Base-by-base conservation (phyloP, 2,329 filamentous ascomycete species). In the Trichoderma harzianum region DNA sequence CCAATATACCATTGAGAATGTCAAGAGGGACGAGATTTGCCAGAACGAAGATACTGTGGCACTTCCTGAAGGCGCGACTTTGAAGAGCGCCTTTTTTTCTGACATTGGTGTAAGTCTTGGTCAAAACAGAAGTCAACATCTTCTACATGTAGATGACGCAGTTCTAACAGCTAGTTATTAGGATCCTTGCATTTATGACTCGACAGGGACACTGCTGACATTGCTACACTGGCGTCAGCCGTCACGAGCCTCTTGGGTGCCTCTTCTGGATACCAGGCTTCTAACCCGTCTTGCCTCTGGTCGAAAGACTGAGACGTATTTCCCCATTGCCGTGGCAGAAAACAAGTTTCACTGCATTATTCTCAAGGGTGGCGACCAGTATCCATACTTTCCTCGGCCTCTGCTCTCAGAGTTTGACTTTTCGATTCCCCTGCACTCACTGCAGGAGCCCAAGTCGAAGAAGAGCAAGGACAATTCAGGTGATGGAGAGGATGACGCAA, bases 341-440 rank as follows among this genome's bases (percentile, higher is more conserved):
- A 88, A 92, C 78, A 95, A 92, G 78, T 99, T 99, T 82, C 95
- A 98, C 86, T 99, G 97, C 84, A 98, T 99, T 82, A 98, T 99
- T 77, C 90, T 99, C 78, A 99, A 99, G 83, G 96, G 96, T 74
- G 93, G 92, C 43, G 96, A 99, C 79, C 89, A 92, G 78, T 93
- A 98, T 78, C 95, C 95, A 0, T 98, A 96, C 84, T 98, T 95
- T 83, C 96, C 94, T 12, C 91, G 93, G 11, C 95, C 94, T 2
- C 85, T 98, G 47, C 90, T 99, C 43, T 95, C 92, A 55, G 96
- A 99, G 80, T 99, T 99, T 78, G 93, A 94, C 63, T 97, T 99
- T 80, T 90, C 91, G 57, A 88, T 99, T 21, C 96, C 97, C 0
- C 84, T 98, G 39, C 88, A 89, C 4, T 89, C 89, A 2, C 83